Evolutionary conservation across 2,329 filamentous ascomycete species (phyloP).

Genomic region (Capronia epimyces): DNA sequence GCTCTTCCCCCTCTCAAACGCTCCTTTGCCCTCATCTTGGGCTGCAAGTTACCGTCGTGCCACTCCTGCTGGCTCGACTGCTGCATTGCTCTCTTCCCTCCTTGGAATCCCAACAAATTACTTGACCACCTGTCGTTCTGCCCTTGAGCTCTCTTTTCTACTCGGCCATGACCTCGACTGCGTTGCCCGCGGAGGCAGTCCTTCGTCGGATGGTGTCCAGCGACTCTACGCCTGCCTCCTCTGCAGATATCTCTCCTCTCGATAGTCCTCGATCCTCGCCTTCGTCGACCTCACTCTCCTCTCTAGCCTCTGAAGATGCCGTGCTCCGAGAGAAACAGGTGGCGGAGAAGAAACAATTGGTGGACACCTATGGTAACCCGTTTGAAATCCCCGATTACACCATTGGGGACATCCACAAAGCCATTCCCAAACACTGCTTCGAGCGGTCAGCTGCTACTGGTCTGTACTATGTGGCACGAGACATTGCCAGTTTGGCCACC

Average conservation of each 20-base stretch:
- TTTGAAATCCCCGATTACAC: slow-evolving; percentile 93
- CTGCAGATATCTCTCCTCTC: slow-evolving; percentile 50
- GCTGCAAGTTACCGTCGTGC: background rate
- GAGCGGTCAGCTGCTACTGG: slow-evolving; percentile 73
- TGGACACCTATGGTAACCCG: slow-evolving; percentile 91
- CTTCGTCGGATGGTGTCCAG: slow-evolving; percentile 50
- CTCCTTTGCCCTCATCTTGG: background rate
- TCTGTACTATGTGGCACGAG: slow-evolving; percentile 77
- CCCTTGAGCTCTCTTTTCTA: background rate
- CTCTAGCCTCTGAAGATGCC: slow-evolving; percentile 65
- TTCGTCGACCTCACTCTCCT: slow-evolving; percentile 89
- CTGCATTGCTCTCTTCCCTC: background rate
- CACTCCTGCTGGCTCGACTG: background rate
- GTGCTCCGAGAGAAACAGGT: slow-evolving; percentile 37
- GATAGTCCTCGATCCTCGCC: slow-evolving; percentile 59
- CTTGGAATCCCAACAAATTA: background rate
- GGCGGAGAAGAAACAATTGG: slow-evolving; percentile 46
- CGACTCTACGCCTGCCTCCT: slow-evolving; percentile 53
- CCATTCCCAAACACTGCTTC: slow-evolving; percentile 96
- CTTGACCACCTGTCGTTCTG: background rate
- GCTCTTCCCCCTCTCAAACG: background rate
- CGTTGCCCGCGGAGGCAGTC: slow-evolving; percentile 42
- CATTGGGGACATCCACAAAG: slow-evolving; percentile 94
- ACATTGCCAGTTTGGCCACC: slow-evolving; percentile 63
- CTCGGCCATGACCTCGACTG: slow-evolving; percentile 47